Evolutionary conservation across 2,329 filamentous ascomycete species (phyloP).

Genomic region (Aspergillus terreus): DNA sequence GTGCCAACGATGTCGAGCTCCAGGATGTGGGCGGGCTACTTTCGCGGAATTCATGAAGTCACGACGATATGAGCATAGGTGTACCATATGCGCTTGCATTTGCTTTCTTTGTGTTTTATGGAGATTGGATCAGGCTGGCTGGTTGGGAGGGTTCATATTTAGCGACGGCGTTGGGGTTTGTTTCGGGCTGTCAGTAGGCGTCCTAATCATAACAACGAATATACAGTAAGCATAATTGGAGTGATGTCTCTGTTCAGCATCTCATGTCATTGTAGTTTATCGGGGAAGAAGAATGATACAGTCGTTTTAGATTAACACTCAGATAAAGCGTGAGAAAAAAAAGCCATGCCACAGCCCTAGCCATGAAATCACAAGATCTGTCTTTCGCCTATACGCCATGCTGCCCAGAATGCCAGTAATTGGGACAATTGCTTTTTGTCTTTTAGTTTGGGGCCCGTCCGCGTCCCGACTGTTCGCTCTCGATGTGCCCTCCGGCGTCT

Average conservation of each 20-base stretch:
- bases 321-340: slow-evolving; percentile 9
- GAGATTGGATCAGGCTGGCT: too few species aligned
- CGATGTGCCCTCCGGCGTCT: neutral
- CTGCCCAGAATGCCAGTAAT: slow-evolving; percentile 34
- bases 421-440: slow-evolving; percentile 14
- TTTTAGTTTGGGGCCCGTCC: neutral
- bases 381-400: slow-evolving; percentile 38
- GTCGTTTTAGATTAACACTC: slow-evolving; percentile 8
- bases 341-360: slow-evolving; percentile 14
- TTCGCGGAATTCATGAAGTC: slow-evolving; percentile 8
- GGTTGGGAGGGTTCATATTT: neutral
- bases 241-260: neutral
- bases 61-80: neutral
- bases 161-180: slow-evolving; percentile 14
- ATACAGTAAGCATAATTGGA: too few species aligned
- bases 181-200: neutral
- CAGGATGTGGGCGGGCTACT: slow-evolving; percentile 45
- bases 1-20: slow-evolving; percentile 27
- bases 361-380: slow-evolving; percentile 10
- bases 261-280: slow-evolving; percentile 5
- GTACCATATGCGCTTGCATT: neutral
- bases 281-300: slow-evolving; percentile 8
- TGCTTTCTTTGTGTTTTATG: too few species aligned
- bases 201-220: too few species aligned
- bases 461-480: neutral